Evolutionary conservation across 2,329 filamentous ascomycete genomes (phyloP), one percentile per base, ranked within the genome.

Genomic region (Proliferodiscus dingleyae): DNA sequence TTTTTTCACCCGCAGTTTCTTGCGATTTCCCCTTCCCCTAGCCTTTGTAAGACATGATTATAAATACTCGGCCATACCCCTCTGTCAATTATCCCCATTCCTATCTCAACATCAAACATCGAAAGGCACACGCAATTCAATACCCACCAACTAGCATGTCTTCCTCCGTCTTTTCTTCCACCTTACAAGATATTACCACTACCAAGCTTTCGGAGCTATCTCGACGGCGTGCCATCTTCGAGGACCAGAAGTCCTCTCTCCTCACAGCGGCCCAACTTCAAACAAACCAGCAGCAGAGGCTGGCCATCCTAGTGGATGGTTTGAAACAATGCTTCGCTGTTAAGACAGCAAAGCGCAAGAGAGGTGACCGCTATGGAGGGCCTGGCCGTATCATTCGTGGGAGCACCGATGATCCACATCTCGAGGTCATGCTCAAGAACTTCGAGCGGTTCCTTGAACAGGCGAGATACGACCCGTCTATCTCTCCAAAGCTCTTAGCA

Each of bases 131-230:
- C n/a, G n/a, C n/a, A n/a, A n/a, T n/a, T n/a, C n/a, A 34, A 9
- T 18, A 11, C 34, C 16, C n/a, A 15, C 21, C 38, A 46, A 33
- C 13, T 18, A 59, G 26, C 23, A 68, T 68, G 65, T 59, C 65
- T 41, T 66, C 65, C 15, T 63, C 62, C 3, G 58, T 68, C 34
- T 67, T 78, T 28, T 75, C 75, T 5, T 67, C 75, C 44, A 77
- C 75, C 11, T 69, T 79, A 22, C 70, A 73, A 43, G 71, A 72
- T 26, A 75, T 79, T 58, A 80, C 74, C 16, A 64, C 65, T 30
- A 75, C 73, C 46, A 81, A 81, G 56, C 72, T 81, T 48, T 65
- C 65, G n/a, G 75, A 81, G 54, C 68, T 81, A 6, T 67, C 70
- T 22, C 74, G 73, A 52, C 71, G 77, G 49, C 74, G 72, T 21